Base-by-base conservation (phyloP, 2,329 filamentous ascomycete species). In the Penicillium psychrosexuale region DNA sequence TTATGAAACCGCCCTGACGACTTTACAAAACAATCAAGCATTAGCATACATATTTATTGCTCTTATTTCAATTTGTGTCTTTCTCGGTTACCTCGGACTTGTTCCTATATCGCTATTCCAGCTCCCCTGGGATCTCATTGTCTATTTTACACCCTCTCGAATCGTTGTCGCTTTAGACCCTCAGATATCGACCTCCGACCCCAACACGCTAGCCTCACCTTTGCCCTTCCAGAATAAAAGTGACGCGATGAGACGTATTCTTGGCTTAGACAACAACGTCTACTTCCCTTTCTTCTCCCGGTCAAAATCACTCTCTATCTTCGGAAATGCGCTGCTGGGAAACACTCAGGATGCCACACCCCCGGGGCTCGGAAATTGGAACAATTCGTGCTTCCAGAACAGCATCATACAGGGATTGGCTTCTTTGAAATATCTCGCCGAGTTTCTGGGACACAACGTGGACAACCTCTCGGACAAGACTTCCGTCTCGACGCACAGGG, bases 321-420 rank as follows among this genome's bases (percentile, higher is more conserved):
- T 88, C 79, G 47, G 81, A 78, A 72, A 64, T 40, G 68, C 73
- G 1, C 61, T 77, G 17, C 65, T 75, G 8, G 70, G 74, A 19
- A 56, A 58, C 15, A 64, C 55, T 42, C 68, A 66, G 36, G 70
- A 73, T 33, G 64, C 63, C 6, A 58, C 68, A 30, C 77, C 77
- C 4, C 72, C 78, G 5, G 94, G 94, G 0, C 77, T 97, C 50
- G 91, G 90, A 9, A 99, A 99, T 71, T 87, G 86, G 77, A 90
- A 96, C 76, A 96, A 97, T 70, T 96, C 91, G 1, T 97, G 94
- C 77, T 99, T 96, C 72, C 94, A 97, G 73, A 99, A 99, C 73
- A 97, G 92, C 69, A 87, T 97, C 19, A 84, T 99, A 11, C 91
- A 96, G 71, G 86, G 87, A 7, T 78, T 97, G 39, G 86, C 92